Conservation (phyloP, 2,329 filamentous ascomycete species). For the Aureobasidium sp. region DNA sequence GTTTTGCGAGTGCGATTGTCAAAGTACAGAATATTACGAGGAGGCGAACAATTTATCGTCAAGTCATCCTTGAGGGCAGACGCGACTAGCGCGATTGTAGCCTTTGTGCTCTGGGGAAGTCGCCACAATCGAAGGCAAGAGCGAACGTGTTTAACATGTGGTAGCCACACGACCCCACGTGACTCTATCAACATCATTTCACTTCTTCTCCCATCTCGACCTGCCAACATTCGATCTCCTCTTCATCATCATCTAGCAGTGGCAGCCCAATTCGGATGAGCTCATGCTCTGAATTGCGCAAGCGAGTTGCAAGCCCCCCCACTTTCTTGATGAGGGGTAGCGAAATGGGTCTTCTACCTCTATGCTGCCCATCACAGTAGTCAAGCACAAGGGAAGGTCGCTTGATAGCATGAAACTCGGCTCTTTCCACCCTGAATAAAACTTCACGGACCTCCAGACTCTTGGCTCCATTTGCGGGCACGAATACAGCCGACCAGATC, state of each 20-base stretch:
- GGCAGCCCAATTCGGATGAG: not conserved
- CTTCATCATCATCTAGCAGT: not conserved
- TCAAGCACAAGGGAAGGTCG: not conserved
- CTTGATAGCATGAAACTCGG: not conserved
- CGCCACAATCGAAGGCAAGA: not conserved
- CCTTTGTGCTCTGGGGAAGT: not conserved
- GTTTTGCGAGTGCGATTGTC: not conserved
- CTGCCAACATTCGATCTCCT: not conserved
- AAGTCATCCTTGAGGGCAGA: not conserved
- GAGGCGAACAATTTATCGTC: slow-evolving; percentile 6
- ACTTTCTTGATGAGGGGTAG: not conserved
- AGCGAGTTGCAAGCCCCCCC: not conserved
- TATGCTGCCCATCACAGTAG: no score
- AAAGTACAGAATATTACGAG: not conserved
- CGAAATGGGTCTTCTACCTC: not conserved
- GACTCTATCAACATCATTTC: not conserved
- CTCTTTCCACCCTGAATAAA: not conserved
- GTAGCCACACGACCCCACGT: not conserved
- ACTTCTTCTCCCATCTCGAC: not conserved
- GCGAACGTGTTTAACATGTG: slow-evolving; percentile 2
- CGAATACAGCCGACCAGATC: not conserved
- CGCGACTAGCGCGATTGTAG: not conserved
- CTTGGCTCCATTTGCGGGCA: no score
- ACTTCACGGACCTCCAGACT: not conserved
- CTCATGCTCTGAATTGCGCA: not conserved